Evolutionary conservation across 139 green algal species (phyloP).

Genomic region (Chlamydomonas schloesseri): DNA sequence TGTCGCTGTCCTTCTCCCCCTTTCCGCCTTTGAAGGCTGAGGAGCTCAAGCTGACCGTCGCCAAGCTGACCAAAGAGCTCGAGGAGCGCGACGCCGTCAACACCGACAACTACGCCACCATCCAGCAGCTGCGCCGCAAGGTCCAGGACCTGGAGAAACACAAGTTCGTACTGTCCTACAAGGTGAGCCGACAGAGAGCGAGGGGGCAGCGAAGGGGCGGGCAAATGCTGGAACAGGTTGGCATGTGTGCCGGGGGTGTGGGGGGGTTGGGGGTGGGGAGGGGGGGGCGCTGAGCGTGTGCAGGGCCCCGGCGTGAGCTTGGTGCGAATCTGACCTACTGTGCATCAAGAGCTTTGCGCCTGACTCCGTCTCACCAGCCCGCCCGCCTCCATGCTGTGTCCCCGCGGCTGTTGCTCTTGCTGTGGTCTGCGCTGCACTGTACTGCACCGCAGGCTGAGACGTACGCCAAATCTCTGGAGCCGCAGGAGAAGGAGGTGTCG

Average conservation of each 20-base stretch:
- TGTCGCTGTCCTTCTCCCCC: no score
- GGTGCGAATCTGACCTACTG: no score
- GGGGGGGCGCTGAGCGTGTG: not conserved
- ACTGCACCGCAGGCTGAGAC: conserved; percentile 40
- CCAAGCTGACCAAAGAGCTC: conserved; percentile 61
- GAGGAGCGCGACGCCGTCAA: conserved; percentile 70
- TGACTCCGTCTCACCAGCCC: not conserved
- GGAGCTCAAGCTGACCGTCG: conserved; percentile 54
- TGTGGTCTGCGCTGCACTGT: no score
- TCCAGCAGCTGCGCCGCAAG: conserved; percentile 56
- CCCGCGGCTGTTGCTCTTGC: no score
- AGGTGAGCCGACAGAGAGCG: conserved; percentile 23
- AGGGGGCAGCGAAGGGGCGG: not conserved
- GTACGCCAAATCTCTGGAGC: conserved; percentile 28
- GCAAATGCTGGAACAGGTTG: no score
- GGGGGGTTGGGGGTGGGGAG: not conserved
- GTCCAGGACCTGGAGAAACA: conserved; percentile 74
- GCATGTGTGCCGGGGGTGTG: not conserved
- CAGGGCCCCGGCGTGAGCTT: no score
- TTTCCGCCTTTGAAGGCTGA: not conserved
- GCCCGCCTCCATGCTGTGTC: no score
- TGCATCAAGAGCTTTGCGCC: no score
- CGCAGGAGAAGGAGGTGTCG: conserved; percentile 26
- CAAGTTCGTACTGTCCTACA: conserved; percentile 73
- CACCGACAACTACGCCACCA: conserved; percentile 64